Percentiles rank a stretch among this genome's conserved stretches.
phyloP scores from a whole-genome alignment of 2,329 filamentous ascomycete genomes.

The Colletotrichum incanum region DNA sequence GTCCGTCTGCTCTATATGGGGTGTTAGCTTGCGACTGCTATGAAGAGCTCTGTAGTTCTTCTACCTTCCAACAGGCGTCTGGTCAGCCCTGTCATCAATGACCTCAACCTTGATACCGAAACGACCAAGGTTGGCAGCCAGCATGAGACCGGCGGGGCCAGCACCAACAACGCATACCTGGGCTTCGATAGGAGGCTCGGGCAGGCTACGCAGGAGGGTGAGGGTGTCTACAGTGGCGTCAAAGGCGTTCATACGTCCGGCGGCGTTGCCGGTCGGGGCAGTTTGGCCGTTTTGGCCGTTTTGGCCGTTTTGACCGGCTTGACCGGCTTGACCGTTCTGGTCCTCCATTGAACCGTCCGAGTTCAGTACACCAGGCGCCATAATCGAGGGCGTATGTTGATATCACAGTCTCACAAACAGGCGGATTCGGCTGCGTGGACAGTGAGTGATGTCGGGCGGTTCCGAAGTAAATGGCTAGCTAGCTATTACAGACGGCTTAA shows the following conservation, averaged over 20 bases:
- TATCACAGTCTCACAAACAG: constrained; percentile 32
- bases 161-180: constrained; percentile 70
- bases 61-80: constrained; percentile 75
- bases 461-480: constrained; percentile 23
- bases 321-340: constrained; percentile 44
- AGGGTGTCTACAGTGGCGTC: constrained; percentile 61
- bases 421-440: constrained; percentile 20
- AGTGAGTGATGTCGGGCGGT: background rate
- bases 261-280: constrained; percentile 25
- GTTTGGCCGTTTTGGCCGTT: constrained; percentile 44
- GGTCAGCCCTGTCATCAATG: constrained; percentile 78
- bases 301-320: constrained; percentile 46
- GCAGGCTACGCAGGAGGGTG: constrained; percentile 65
- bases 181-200: constrained; percentile 61
- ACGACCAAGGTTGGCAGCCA: constrained; percentile 70
- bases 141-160: constrained; percentile 71
- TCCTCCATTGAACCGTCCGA: constrained; percentile 53
- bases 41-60: background rate
- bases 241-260: constrained; percentile 50
- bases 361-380: constrained; percentile 55
- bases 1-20: constrained; percentile 73
- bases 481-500: constrained; percentile 29
- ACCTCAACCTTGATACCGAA: constrained; percentile 77
- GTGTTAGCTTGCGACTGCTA: constrained; percentile 16
- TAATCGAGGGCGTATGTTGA: constrained; percentile 43